phyloP scores from a whole-genome alignment of 2,329 filamentous ascomycete genomes.

The Colletotrichum brevisporum region DNA sequence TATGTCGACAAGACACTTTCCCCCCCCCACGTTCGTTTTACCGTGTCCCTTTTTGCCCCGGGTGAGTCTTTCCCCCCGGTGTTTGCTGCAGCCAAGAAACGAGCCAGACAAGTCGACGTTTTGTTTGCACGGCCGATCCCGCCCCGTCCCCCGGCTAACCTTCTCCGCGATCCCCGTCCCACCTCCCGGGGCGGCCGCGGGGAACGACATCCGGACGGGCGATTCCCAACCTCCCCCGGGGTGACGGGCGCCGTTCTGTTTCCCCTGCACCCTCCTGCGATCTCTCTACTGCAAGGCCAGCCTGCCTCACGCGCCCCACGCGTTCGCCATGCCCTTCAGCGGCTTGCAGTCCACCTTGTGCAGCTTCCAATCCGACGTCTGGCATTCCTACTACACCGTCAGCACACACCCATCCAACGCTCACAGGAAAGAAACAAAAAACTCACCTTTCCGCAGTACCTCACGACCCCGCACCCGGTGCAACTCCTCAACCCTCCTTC shows the following conservation, averaged over 20 bases:
- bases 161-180: too few species aligned
- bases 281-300: background rate
- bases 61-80: too few species aligned
- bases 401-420: background rate
- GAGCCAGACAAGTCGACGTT: background rate
- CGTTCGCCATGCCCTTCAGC: slow-evolving; percentile 54
- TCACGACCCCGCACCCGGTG: slow-evolving; percentile 58
- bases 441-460: slow-evolving; percentile 63
- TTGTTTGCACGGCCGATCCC: background rate
- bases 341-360: slow-evolving; percentile 62
- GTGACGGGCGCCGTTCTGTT: background rate
- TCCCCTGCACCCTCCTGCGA: slow-evolving; percentile 35
- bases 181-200: too few species aligned
- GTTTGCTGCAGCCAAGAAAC: too few species aligned
- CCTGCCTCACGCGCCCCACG: slow-evolving; percentile 48
- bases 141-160: background rate
- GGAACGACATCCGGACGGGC: background rate
- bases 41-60: too few species aligned
- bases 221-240: background rate
- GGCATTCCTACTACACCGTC: slow-evolving; percentile 54
- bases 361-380: slow-evolving; percentile 58
- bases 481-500: slow-evolving; percentile 54
- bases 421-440: background rate
- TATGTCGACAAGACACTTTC: too few species aligned
- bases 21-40: too few species aligned